Base-by-base conservation (phyloP, 2,329 filamentous ascomycete species). In the Huntiella abstrusa region DNA sequence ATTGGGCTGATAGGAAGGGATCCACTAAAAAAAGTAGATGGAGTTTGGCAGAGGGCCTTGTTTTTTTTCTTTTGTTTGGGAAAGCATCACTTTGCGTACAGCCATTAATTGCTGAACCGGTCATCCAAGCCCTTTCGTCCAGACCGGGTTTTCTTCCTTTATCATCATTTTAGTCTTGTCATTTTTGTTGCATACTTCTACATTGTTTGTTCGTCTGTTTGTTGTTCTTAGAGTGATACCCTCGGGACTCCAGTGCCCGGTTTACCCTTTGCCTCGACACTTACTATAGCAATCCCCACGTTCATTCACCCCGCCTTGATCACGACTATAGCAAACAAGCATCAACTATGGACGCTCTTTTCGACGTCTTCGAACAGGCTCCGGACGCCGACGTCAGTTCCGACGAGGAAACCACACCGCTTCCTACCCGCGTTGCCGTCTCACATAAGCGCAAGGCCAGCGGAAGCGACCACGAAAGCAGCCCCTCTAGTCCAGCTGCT, bases 341-440 rank as follows among this genome's bases (percentile, higher is more conserved):
- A 32, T 13, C 28, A 35, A 33, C 16, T 34, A 84, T 83, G 78
- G 80, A 86, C 63, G 81, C 86, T 51, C 70, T 91, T 54, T 91
- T 91, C 56, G 77, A 83, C 55, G 81, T 86, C 48, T 88, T 91
- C 57, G 79, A 86, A 53, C 77, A 82, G 56, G 68, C 71, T 58
- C 67, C 75, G 42, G 59, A 68, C 15, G 58, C 55, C 42, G 62
- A 59, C 12, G 54, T 58, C 47, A 56, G 58, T 22, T 64, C 61
- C 58, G 67, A 70, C 53, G 59, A 63, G 51, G 63, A 69, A 42
- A 32, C 19, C 40, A 16, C 10, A 13, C 22, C 39, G n/a, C 41
- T 15, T 17, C 16, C 34, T 19, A 15, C 43, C 34, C 15, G 34
- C 12, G n/a, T 11, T 11, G 22, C 33, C 38, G 5, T 43, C 41